Percentiles rank a stretch among this genome's conserved stretches.
These are phyloP conservation scores for Globisporangium viniferum DNA, from an alignment of 352 stramenopile species.

Conservation along the genomic window DNA sequence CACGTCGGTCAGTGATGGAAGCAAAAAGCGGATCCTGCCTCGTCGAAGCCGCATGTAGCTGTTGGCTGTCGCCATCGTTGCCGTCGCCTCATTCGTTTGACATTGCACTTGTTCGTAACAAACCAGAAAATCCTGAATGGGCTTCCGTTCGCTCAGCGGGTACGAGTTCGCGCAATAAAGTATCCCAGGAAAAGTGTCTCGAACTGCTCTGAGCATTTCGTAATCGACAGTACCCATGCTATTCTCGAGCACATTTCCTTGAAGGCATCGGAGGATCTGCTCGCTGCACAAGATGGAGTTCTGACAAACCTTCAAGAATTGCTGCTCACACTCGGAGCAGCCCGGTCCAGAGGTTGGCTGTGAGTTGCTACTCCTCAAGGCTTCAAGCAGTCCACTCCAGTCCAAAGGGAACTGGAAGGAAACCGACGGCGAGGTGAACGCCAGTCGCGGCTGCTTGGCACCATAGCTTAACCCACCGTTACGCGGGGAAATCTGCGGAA, in stretches of 20 bases:
- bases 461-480: neutral
- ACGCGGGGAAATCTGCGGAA: neutral
- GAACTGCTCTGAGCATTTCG: neutral
- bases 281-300: neutral
- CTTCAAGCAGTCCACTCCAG: constrained; percentile 6
- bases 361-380: neutral
- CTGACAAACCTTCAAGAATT: constrained; percentile 5
- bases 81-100: neutral
- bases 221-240: neutral
- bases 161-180: neutral
- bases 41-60: constrained; percentile 15
- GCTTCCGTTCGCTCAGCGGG: neutral
- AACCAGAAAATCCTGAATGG: constrained; percentile 9
- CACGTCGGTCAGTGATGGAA: neutral
- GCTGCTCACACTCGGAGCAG: constrained; percentile 8
- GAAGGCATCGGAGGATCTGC: constrained; percentile 6
- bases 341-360: neutral
- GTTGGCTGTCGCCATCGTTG: neutral
- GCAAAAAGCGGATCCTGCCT: neutral
- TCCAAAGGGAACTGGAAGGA: neutral
- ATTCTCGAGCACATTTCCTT: neutral
- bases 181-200: constrained; percentile 1
- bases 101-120: constrained; percentile 17
- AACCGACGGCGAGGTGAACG: neutral
- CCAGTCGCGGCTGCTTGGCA: neutral